Evolutionary conservation across 2,329 filamentous ascomycete genomes (phyloP).

Genomic region (Coniella vitis): DNA sequence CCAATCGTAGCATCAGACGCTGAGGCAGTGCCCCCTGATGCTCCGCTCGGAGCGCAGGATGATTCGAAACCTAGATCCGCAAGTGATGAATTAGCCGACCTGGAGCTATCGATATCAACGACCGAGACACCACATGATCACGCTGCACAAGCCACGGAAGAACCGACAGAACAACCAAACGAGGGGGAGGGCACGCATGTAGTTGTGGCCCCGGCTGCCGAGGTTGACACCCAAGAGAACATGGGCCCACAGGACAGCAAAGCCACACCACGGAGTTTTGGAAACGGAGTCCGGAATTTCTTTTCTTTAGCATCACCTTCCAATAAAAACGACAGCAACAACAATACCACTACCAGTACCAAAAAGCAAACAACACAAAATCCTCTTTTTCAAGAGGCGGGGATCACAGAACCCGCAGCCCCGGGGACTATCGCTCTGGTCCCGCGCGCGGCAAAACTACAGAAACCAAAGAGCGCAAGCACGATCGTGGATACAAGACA

Average conservation of each 20-base stretch:
- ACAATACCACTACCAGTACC: no score
- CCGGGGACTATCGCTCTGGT: slow-evolving; percentile 16
- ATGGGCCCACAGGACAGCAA: background rate
- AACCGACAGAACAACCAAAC: background rate
- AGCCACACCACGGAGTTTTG: slow-evolving; percentile 1
- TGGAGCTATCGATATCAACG: slow-evolving; percentile 17
- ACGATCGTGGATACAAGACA: slow-evolving; percentile 9
- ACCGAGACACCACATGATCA: background rate
- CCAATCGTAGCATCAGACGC: background rate
- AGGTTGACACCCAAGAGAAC: background rate
- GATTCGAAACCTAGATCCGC: slow-evolving; percentile 2
- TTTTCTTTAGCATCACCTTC: background rate
- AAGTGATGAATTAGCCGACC: background rate
- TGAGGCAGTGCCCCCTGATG: background rate
- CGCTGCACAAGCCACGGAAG: background rate
- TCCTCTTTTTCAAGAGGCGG: slow-evolving; percentile 17
- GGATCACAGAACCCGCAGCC: slow-evolving; percentile 17
- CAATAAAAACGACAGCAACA: no score
- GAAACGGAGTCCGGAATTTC: slow-evolving; percentile 2
- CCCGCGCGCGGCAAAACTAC: slow-evolving; percentile 15
- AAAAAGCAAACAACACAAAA: slow-evolving; percentile 2
- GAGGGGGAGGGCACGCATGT: background rate
- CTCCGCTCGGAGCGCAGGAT: no score
- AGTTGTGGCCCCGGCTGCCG: background rate
- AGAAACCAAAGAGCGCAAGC: slow-evolving; percentile 16